phyloP scores from a whole-genome alignment of 768 basidiomycete genomes.

The Leccinum ochraceum region DNA sequence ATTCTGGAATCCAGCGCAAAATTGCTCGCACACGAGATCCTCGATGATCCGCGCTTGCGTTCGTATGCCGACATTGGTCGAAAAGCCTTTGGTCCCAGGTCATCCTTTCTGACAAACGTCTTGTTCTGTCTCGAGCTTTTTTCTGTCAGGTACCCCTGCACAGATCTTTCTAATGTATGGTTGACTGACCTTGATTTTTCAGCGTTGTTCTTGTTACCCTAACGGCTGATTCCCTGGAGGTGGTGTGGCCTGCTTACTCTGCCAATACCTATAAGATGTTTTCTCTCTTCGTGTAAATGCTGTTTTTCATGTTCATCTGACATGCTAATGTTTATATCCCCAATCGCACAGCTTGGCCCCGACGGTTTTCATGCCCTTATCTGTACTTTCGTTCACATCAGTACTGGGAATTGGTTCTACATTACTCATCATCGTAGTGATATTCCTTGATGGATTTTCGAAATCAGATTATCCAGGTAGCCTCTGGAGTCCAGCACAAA shows the following conservation, averaged over 20 bases:
- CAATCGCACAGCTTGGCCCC: conserved; percentile 66
- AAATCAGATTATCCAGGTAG: conserved; percentile 78
- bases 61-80: conserved; percentile 91
- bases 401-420: conserved; percentile 83
- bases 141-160: conserved; percentile 61
- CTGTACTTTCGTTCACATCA: conserved; percentile 85
- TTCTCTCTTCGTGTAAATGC: conserved; percentile 66
- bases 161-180: background rate
- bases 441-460: conserved; percentile 80
- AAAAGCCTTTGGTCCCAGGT: conserved; percentile 82
- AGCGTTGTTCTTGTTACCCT: conserved; percentile 89
- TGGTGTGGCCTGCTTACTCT: conserved; percentile 66
- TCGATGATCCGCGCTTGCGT: conserved; percentile 63
- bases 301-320: background rate
- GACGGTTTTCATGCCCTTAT: conserved; percentile 82
- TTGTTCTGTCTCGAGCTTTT: conserved; percentile 90
- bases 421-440: conserved; percentile 68
- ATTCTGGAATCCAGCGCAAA: conserved; percentile 64
- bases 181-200: conserved; percentile 1
- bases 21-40: conserved; percentile 75
- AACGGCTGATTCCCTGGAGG: conserved; percentile 83
- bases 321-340: conserved; percentile 1
- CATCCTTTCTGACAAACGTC: conserved; percentile 60
- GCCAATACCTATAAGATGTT: conserved; percentile 73
- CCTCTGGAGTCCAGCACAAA: conserved; percentile 73